These are phyloP conservation scores for Starmerella sp. DNA, from an alignment of 805 yeast genomes.

Conservation along the genomic window DNA sequence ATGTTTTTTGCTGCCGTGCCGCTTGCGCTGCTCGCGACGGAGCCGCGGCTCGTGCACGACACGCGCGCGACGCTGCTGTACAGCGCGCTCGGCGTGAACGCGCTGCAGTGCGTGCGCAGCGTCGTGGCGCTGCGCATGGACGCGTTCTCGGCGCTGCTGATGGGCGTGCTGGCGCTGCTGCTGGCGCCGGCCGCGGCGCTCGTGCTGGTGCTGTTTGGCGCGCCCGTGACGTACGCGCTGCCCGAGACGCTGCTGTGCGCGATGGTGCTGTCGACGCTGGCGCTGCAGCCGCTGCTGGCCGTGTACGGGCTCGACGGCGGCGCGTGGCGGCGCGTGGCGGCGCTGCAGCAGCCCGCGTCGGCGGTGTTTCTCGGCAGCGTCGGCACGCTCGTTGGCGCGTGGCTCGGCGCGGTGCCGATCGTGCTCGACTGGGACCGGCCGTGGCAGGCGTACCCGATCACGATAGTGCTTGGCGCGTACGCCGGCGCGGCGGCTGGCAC, in stretches of 20 bases:
- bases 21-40: constrained; percentile 13
- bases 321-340: constrained; percentile 32
- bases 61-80: constrained; percentile 8
- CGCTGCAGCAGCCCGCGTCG: constrained; percentile 25
- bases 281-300: constrained; percentile 54
- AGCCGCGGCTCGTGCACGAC: constrained; percentile 14
- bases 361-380: constrained; percentile 32
- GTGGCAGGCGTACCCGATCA: constrained; percentile 95
- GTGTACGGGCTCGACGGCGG: constrained; percentile 42
- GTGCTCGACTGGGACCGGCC: constrained; percentile 97
- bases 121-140: constrained; percentile 10
- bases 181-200: constrained; percentile 25
- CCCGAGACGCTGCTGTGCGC: constrained; percentile 51
- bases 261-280: constrained; percentile 47
- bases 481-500: constrained; percentile 61
- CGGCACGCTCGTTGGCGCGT: constrained; percentile 53
- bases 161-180: constrained; percentile 25
- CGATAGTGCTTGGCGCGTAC: constrained; percentile 69
- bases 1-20: constrained; percentile 19
- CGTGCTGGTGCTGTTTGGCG: constrained; percentile 58
- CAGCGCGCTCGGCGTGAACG: constrained; percentile 3
- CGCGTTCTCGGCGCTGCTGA: constrained; percentile 24
- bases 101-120: constrained; percentile 10
- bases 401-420: constrained; percentile 89
- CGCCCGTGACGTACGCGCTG: constrained; percentile 48